phyloP scores from a whole-genome alignment of 163 green algal species.

The Prototheca stagnorum region DNA sequence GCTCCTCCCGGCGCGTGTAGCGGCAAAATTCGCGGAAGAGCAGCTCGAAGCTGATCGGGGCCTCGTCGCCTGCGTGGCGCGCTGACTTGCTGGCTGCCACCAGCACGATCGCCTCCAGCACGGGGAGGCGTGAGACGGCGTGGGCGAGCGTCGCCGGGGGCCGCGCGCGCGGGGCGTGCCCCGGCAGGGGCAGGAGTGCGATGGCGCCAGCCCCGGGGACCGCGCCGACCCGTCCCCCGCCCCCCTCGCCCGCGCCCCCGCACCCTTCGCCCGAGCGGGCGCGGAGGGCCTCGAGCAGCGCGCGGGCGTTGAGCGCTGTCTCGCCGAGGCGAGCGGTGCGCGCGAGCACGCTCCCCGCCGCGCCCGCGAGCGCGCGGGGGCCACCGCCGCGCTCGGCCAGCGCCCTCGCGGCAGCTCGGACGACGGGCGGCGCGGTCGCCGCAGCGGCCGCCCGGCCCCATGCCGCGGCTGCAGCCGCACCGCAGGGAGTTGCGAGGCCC shows the following conservation, averaged over 20 bases:
- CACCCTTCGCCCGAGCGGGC: too few relatives aligned
- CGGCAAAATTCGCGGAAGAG: not conserved
- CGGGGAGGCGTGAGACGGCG: slow-evolving; percentile 16
- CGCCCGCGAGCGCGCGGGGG: slow-evolving; percentile 6
- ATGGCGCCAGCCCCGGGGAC: not conserved
- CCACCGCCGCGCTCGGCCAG: not conserved
- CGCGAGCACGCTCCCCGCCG: slow-evolving; percentile 11
- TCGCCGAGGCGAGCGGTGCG: slow-evolving; percentile 7
- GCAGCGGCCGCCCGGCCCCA: too few relatives aligned
- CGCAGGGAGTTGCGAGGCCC: too few relatives aligned
- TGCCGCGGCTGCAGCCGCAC: too few relatives aligned
- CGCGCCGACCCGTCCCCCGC: not conserved
- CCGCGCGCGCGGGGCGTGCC: not conserved
- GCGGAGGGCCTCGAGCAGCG: too few relatives aligned
- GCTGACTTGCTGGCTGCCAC: slow-evolving; percentile 34
- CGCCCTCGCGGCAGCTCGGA: too few relatives aligned
- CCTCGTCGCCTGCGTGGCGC: slow-evolving; percentile 10
- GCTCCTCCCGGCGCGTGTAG: not conserved
- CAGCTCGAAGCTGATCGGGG: slow-evolving; percentile 58
- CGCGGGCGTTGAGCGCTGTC: too few relatives aligned
- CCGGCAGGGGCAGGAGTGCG: too few relatives aligned
- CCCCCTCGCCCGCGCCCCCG: slow-evolving; percentile 3
- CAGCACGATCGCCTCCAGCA: slow-evolving; percentile 57
- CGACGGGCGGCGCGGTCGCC: too few relatives aligned
- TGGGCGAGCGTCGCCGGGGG: not conserved